phyloP scores from a whole-genome alignment of 1,284 basidiomycete genomes.

The Irpex sp. region DNA sequence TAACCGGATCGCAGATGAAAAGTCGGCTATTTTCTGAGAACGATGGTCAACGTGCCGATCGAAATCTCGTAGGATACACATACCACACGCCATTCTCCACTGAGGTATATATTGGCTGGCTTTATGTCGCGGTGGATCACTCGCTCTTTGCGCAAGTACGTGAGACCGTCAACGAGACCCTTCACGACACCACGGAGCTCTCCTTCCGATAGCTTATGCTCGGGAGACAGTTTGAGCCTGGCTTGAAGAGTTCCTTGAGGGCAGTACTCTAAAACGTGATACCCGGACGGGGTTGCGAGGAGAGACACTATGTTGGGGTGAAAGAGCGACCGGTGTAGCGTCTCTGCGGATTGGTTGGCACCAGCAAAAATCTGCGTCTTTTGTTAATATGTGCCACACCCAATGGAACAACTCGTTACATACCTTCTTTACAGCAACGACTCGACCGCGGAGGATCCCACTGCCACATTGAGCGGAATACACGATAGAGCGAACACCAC shows the following conservation, averaged over 20 bases:
- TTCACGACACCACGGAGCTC: conserved; percentile 37
- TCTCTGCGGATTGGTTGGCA: conserved; percentile 13
- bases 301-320: conserved; percentile 50
- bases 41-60: background rate
- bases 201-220: conserved; percentile 27
- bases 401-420: conserved; percentile 9
- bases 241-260: conserved; percentile 34
- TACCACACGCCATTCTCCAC: conserved; percentile 23
- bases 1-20: conserved; percentile 19
- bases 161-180: conserved; percentile 38
- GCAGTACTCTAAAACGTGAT: conserved; percentile 45
- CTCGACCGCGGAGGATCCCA: conserved; percentile 36
- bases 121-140: conserved; percentile 27
- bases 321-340: conserved; percentile 39
- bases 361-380: conserved; percentile 7
- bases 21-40: conserved; percentile 27
- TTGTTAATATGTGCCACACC: conserved; percentile 6
- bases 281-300: conserved; percentile 38
- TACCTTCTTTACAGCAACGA: conserved; percentile 41
- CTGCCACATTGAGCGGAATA: conserved; percentile 38
- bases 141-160: conserved; percentile 38
- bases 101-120: conserved; percentile 21
- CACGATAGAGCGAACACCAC: conserved; percentile 26
- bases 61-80: background rate
- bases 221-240: conserved; percentile 25